A percentile compares a stretch with the other conserved stretches of the same genome.
Evolutionary conservation across 108 stramenopile species (phyloP).

Genomic region (Mediolabrus comicus): DNA sequence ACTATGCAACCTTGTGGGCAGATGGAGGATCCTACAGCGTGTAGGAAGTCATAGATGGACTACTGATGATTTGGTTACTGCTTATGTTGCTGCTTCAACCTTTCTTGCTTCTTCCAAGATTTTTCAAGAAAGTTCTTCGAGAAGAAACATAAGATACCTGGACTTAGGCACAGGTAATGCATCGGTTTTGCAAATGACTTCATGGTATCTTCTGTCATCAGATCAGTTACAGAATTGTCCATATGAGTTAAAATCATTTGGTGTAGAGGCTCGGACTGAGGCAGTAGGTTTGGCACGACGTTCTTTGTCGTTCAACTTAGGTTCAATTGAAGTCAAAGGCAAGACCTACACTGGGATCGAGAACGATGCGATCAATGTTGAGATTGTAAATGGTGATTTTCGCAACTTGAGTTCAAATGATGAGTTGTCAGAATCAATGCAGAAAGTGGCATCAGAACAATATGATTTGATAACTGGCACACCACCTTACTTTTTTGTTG

Average conservation of each 20-base stretch:
- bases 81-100: constrained; percentile 53
- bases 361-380: constrained; percentile 7
- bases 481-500: constrained; percentile 74
- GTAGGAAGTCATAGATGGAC: constrained; percentile 72
- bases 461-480: constrained; percentile 69
- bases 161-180: constrained; percentile 64
- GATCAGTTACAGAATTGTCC: background rate
- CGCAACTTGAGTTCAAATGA: constrained; percentile 23
- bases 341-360: constrained; percentile 10
- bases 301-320: constrained; percentile 60
- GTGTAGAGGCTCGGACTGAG: constrained; percentile 62
- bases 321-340: constrained; percentile 6
- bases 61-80: constrained; percentile 76
- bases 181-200: constrained; percentile 59
- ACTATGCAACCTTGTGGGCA: constrained; percentile 66
- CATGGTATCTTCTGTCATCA: constrained; percentile 46
- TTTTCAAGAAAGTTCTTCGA: background rate
- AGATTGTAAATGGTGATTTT: constrained; percentile 48
- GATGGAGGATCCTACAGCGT: constrained; percentile 68
- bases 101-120: constrained; percentile 9
- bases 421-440: constrained; percentile 1
- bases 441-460: constrained; percentile 18
- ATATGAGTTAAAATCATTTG: constrained; percentile 19
- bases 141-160: constrained; percentile 35
- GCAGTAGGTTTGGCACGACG: constrained; percentile 57